These are phyloP conservation scores for Phytophthora uliginosa DNA, from an alignment of 352 stramenopile genomes.

Conservation along the genomic window DNA sequence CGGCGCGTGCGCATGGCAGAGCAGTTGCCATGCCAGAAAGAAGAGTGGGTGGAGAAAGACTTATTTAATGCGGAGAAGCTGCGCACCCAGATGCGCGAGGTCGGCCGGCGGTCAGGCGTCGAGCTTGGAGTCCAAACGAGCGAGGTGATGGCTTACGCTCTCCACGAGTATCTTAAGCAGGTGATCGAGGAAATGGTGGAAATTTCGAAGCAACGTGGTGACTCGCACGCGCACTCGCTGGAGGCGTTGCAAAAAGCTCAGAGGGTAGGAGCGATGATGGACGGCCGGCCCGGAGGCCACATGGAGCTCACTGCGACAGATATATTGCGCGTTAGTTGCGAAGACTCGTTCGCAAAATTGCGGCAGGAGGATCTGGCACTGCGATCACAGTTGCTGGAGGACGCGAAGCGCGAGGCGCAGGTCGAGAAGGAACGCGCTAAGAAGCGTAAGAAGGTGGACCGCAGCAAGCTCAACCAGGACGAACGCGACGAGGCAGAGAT, in stretches of 20 bases:
- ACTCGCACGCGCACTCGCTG: conserved; percentile 58
- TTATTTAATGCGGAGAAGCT: conserved; percentile 83
- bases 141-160: conserved; percentile 86
- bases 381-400: conserved; percentile 72
- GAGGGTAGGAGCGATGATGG: conserved; percentile 23
- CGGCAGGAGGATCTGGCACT: conserved; percentile 74
- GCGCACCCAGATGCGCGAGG: conserved; percentile 60
- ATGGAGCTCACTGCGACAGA: conserved; percentile 81
- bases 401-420: conserved; percentile 81
- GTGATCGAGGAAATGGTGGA: conserved; percentile 90
- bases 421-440: conserved; percentile 84
- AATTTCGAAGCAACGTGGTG: conserved; percentile 77
- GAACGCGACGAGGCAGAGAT: conserved; percentile 90
- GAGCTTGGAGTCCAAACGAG: conserved; percentile 63
- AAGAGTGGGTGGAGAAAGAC: conserved; percentile 85
- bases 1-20: conserved; percentile 50
- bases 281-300: conserved; percentile 19
- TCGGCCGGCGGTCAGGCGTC: conserved; percentile 61
- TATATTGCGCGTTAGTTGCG: conserved; percentile 87
- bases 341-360: conserved; percentile 79
- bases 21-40: conserved; percentile 74
- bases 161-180: conserved; percentile 91
- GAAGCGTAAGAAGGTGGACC: conserved; percentile 91
- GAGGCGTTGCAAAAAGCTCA: conserved; percentile 62
- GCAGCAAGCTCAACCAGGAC: conserved; percentile 79